Conservation (phyloP, 1,284 basidiomycete species). For the Puccinia triticina region DNA sequence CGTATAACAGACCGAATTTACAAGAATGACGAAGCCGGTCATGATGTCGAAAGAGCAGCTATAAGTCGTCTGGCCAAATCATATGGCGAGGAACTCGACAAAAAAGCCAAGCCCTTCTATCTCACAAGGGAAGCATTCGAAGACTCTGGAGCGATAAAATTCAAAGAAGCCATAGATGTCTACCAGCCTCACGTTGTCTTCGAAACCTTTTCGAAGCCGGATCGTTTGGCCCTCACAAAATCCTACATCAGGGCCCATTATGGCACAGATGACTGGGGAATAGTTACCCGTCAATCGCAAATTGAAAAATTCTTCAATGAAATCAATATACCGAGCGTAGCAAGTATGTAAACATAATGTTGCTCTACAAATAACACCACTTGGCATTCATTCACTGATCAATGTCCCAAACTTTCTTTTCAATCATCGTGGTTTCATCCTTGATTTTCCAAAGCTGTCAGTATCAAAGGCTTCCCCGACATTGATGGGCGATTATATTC, state of each 20-base stretch:
- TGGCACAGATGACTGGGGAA: background rate
- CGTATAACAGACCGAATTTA: background rate
- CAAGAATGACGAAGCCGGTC: background rate
- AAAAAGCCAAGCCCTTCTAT: background rate
- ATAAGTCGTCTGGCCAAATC: background rate
- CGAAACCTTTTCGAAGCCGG: background rate
- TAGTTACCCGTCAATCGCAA: background rate
- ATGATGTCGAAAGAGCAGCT: background rate
- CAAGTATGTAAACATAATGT: background rate
- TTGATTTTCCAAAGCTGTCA: background rate
- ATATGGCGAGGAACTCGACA: background rate
- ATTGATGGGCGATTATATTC: background rate
- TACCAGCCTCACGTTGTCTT: background rate
- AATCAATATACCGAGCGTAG: background rate
- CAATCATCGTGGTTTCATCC: background rate
- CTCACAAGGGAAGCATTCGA: conserved; percentile 7
- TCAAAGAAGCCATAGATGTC: background rate
- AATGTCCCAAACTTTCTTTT: background rate
- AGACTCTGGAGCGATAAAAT: background rate
- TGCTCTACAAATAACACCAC: background rate
- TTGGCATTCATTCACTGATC: background rate
- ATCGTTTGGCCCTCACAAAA: background rate
- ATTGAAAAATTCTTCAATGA: conserved; percentile 11
- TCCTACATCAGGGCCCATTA: background rate
- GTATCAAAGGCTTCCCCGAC: background rate